Conservation (phyloP, 2,329 filamentous ascomycete genomes). For the Penicillium verrucosum region DNA sequence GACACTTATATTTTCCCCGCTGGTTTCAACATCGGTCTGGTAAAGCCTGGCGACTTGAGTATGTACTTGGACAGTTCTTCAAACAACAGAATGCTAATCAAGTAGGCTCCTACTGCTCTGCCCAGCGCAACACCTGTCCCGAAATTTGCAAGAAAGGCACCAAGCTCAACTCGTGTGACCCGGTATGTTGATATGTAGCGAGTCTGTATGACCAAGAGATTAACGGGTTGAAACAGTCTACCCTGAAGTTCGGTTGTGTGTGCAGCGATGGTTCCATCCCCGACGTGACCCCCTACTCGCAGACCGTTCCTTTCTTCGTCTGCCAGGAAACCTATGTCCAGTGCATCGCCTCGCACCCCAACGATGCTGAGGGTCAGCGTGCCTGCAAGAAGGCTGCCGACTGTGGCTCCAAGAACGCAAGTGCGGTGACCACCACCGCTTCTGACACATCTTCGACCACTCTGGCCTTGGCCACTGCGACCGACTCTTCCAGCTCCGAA, state of each 20-base stretch:
- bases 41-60: constrained; percentile 38
- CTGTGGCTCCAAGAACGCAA: constrained; percentile 54
- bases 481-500: constrained; percentile 26
- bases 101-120: constrained; percentile 56
- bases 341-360: constrained; percentile 47
- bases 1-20: constrained; percentile 43
- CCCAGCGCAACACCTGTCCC: constrained; percentile 59
- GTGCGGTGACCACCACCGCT: constrained; percentile 28
- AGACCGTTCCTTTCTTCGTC: constrained; percentile 60
- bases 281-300: constrained; percentile 54
- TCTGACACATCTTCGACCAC: constrained; percentile 26
- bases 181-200: constrained; percentile 45
- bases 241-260: constrained; percentile 55
- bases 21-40: constrained; percentile 42
- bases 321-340: constrained; percentile 53
- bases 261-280: constrained; percentile 56
- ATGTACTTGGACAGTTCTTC: constrained; percentile 8
- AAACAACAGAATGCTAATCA: not conserved
- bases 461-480: constrained; percentile 29
- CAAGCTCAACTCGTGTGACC: constrained; percentile 54
- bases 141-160: constrained; percentile 55
- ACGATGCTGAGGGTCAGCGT: constrained; percentile 46
- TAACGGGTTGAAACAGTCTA: constrained; percentile 20
- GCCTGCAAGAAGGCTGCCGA: constrained; percentile 48
- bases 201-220: not conserved